Percentiles rank a stretch among this genome's conserved stretches.
phyloP scores from a whole-genome alignment of 2,329 filamentous ascomycete species.

The Coniosporium tulheliwenetii region DNA sequence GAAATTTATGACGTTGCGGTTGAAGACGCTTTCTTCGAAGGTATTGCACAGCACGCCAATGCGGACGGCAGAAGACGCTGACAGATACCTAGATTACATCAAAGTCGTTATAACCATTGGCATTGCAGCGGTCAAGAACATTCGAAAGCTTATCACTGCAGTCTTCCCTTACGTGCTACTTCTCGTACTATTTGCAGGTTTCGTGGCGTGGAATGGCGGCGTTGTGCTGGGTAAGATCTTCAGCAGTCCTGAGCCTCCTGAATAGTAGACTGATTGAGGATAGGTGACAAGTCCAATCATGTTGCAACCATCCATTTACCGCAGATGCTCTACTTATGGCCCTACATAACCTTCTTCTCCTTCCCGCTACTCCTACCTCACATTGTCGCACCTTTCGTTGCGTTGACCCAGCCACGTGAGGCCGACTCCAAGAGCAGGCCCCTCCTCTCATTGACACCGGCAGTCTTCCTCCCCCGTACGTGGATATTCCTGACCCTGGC shows the following conservation, averaged over 20 bases:
- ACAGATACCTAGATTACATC: slow-evolving; percentile 24
- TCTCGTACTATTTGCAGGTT: slow-evolving; percentile 51
- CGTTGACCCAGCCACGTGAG: background rate
- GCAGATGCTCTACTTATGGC: slow-evolving; percentile 93
- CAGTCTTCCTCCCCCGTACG: slow-evolving; percentile 19
- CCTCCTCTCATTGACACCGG: too few species aligned
- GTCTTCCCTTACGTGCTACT: slow-evolving; percentile 42
- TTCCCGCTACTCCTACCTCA: slow-evolving; percentile 54
- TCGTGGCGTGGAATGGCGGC: slow-evolving; percentile 76
- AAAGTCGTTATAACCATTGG: slow-evolving; percentile 46
- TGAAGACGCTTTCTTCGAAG: slow-evolving; percentile 30
- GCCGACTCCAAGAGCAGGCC: too few species aligned
- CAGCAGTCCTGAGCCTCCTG: too few species aligned
- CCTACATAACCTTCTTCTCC: slow-evolving; percentile 80
- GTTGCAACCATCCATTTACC: slow-evolving; percentile 75
- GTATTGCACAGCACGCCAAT: slow-evolving; percentile 15
- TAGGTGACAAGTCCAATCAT: slow-evolving; percentile 89
- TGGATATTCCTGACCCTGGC: slow-evolving; percentile 15
- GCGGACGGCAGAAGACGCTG: background rate
- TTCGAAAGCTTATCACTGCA: slow-evolving; percentile 21
- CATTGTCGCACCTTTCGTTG: slow-evolving; percentile 20
- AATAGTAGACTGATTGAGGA: slow-evolving; percentile 8
- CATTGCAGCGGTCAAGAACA: slow-evolving; percentile 35
- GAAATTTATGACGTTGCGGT: slow-evolving; percentile 35
- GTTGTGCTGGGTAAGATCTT: slow-evolving; percentile 62